phyloP scores from a whole-genome alignment of 2,329 filamentous ascomycete species.

The Hymenoscyphus occultus region DNA sequence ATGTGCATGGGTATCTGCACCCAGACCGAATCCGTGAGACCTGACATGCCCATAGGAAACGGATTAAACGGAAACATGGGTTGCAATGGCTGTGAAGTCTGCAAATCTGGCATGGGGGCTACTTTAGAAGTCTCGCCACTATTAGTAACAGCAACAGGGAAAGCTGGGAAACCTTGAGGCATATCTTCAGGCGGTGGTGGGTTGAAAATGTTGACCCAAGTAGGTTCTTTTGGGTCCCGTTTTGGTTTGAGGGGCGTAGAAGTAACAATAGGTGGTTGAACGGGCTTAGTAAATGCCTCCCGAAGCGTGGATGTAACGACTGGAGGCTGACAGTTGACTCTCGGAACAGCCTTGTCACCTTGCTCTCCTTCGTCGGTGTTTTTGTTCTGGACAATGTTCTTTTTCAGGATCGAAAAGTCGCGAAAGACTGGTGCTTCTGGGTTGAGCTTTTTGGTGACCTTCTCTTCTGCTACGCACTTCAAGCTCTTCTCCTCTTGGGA shows the following conservation, averaged over 20 bases:
- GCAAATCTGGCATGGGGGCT: neutral
- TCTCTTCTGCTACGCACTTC: neutral
- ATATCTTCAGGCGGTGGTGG: conserved; percentile 13
- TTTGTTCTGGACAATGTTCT: conserved; percentile 11
- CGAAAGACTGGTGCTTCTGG: conserved; percentile 23
- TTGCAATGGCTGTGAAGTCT: neutral
- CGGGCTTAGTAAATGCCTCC: neutral
- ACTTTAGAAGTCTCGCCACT: neutral
- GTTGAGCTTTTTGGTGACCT: conserved; percentile 19
- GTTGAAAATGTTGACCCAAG: conserved; percentile 19
- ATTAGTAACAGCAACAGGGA: neutral
- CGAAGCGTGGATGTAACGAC: neutral
- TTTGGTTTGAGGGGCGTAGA: conserved; percentile 4
- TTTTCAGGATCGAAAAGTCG: conserved; percentile 13
- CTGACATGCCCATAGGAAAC: neutral
- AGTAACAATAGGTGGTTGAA: neutral
- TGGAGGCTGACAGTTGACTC: neutral
- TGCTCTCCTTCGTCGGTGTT: neutral
- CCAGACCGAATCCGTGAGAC: conserved; percentile 8
- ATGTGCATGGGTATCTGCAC: conserved; percentile 8
- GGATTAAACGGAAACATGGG: neutral
- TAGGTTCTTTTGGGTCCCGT: conserved; percentile 13
- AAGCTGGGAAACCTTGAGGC: conserved; percentile 8
- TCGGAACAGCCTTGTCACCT: neutral
- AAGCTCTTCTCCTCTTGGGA: neutral